Base-by-base conservation (phyloP, 2,329 filamentous ascomycete species). In the Cladosporium sp. region DNA sequence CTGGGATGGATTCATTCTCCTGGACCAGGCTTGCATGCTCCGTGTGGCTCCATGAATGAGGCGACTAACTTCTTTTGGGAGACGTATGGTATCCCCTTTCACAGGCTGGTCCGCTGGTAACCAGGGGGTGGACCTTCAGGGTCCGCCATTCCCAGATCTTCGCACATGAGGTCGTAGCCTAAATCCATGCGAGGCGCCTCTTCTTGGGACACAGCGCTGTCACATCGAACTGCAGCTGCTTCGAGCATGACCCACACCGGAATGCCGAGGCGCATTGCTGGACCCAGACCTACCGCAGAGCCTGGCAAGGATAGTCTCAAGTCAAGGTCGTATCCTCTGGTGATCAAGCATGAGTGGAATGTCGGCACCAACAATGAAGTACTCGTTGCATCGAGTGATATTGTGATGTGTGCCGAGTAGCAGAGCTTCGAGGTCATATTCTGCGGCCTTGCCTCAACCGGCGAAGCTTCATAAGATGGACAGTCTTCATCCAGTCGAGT, bases 271-370 rank as follows among this genome's bases (percentile, higher is more conserved):
- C 23, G 33, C 14, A 59, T n/a, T 5, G 56, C 23, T 14, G 56
- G 33, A 26, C 23, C 10, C 14, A 37, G 46, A 7, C 23, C 16
- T 26, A 31, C 3, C 5, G 35, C 37, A 14, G 37, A 31, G 7
- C 35, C 33, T 12, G n/a, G 35, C 16, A 46, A 26, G 12, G 33
- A 28, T 10, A 59, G 1, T 46, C 18, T 40, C 16, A 59, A 8
- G 10, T 46, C 56, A n/a, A 59, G 16, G 23, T 26, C 16, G 23
- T 59, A 59, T 11, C 16, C 40, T 18, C 37, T 23, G 33, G 35
- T 59, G 26, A 59, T 29, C 56, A 59, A 37, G 16, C 56, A 59
- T 10, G 56, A 59, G 21, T 59, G 35, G 23, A 59, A 59, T 3
- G 56, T 44, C 23, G 56, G 56, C 14, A 44, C 56, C 33, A 59